phyloP scores from a whole-genome alignment of 1,284 basidiomycete species.

The Malassezia globosa region DNA sequence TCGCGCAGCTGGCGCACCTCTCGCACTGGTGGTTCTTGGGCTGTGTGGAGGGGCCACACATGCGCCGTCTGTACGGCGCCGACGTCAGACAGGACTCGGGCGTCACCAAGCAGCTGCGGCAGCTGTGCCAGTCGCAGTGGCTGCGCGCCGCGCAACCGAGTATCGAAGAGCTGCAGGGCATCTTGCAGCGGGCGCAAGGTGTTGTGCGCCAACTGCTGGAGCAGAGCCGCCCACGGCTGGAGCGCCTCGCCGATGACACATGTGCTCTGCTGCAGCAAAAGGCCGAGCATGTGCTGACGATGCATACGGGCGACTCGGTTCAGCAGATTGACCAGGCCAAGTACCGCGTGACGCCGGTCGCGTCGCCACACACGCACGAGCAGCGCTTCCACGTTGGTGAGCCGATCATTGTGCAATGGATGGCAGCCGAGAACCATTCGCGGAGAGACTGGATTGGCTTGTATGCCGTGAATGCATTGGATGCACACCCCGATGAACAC shows the following conservation, averaged over 20 bases:
- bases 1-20: constrained; percentile 74
- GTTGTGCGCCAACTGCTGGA: constrained; percentile 84
- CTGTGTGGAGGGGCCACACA: constrained; percentile 63
- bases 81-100: constrained; percentile 80
- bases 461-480: constrained; percentile 50
- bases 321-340: constrained; percentile 24
- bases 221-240: constrained; percentile 49
- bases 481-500: constrained; percentile 2
- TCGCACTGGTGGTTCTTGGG: constrained; percentile 49
- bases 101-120: constrained; percentile 89
- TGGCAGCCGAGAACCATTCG: constrained; percentile 73
- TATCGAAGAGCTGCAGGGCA: constrained; percentile 78
- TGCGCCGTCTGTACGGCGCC: constrained; percentile 87
- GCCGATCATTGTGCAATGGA: constrained; percentile 74
- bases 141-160: constrained; percentile 57
- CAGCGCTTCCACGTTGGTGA: constrained; percentile 75
- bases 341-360: constrained; percentile 19
- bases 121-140: constrained; percentile 26
- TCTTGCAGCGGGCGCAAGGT: constrained; percentile 77
- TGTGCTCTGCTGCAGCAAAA: constrained; percentile 82
- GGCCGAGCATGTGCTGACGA: constrained; percentile 55
- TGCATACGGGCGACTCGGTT: constrained; percentile 28
- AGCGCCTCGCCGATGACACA: constrained; percentile 65
- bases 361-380: neutral
- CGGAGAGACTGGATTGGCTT: constrained; percentile 95